These are phyloP conservation scores for Xerocomus brunneocitrinus DNA, from an alignment of 768 basidiomycete species.

Conservation along the genomic window DNA sequence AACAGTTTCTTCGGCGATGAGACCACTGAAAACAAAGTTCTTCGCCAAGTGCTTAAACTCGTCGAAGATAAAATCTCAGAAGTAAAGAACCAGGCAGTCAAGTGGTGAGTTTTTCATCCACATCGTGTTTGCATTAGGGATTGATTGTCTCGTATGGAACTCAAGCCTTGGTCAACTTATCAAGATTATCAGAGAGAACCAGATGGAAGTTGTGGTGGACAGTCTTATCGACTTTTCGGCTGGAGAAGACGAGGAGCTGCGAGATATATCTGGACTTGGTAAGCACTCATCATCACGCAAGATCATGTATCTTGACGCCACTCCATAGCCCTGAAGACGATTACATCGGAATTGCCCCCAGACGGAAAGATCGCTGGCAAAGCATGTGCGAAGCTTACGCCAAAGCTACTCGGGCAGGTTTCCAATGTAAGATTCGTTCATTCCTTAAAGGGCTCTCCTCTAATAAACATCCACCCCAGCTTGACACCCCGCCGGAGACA, in stretches of 20 bases:
- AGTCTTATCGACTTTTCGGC: constrained; percentile 82
- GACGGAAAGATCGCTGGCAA: constrained; percentile 75
- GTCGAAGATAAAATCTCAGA: constrained; percentile 96
- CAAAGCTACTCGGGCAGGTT: constrained; percentile 77
- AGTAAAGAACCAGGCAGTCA: constrained; percentile 96
- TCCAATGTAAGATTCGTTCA: constrained; percentile 50
- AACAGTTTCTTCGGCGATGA: constrained; percentile 81
- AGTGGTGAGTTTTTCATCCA: constrained; percentile 55
- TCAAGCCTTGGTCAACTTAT: constrained; percentile 82
- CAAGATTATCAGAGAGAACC: constrained; percentile 77
- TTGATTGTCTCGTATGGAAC: background rate
- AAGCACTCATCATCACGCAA: background rate
- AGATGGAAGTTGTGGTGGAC: constrained; percentile 86
- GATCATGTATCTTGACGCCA: constrained; percentile 3
- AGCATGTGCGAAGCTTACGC: constrained; percentile 79
- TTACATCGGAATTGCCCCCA: constrained; percentile 83
- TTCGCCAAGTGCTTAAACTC: constrained; percentile 77
- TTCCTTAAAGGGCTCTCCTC: background rate
- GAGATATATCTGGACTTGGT: constrained; percentile 95
- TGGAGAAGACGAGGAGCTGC: constrained; percentile 85
- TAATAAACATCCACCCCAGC: constrained; percentile 33
- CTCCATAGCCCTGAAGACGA: constrained; percentile 81
- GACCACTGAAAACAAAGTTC: constrained; percentile 74
- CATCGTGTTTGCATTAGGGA: background rate
- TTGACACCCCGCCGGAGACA: constrained; percentile 71